Conservation (phyloP, 306 rosid species). For the Begonia peltatifolia region DNA sequence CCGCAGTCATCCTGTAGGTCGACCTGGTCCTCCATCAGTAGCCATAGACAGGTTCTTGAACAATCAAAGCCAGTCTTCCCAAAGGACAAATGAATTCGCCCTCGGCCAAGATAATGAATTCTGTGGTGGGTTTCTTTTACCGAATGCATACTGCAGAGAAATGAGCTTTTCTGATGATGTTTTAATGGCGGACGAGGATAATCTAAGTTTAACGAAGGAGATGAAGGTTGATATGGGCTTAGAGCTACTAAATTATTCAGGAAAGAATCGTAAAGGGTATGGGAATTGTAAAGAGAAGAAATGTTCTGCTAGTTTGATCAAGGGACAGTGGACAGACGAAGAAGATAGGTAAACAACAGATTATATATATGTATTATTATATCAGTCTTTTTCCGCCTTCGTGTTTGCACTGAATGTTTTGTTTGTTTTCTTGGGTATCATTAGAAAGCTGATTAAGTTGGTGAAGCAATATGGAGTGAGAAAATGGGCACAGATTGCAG, state of each 20-base stretch:
- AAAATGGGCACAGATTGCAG: constrained; percentile 88
- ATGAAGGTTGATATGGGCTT: constrained; percentile 11
- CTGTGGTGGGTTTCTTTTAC: not conserved
- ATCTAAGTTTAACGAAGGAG: not conserved
- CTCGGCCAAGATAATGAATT: not conserved
- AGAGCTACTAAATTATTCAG: constrained; percentile 9
- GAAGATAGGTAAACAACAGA: constrained; percentile 54
- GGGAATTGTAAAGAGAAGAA: constrained; percentile 25
- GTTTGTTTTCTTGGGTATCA: not conserved
- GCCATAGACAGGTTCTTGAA: constrained; percentile 63
- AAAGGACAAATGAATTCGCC: constrained; percentile 8
- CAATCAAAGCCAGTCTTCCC: constrained; percentile 15
- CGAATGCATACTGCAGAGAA: not conserved
- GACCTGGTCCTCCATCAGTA: constrained; percentile 34
- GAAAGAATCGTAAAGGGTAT: constrained; percentile 9
- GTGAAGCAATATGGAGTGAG: constrained; percentile 68
- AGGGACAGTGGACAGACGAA: constrained; percentile 83
- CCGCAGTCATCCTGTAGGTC: not conserved
- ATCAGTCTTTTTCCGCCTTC: too few species aligned
- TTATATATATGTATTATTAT: not conserved
- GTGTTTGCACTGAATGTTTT: not conserved
- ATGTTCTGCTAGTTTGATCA: constrained; percentile 28
- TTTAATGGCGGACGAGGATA: not conserved
- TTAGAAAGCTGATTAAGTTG: constrained; percentile 45
- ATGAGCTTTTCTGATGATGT: not conserved